Evolutionary conservation across 2,329 filamentous ascomycete species (phyloP), one percentile per base, ranked within the genome.

Genomic region (Aspergillus sp.): DNA sequence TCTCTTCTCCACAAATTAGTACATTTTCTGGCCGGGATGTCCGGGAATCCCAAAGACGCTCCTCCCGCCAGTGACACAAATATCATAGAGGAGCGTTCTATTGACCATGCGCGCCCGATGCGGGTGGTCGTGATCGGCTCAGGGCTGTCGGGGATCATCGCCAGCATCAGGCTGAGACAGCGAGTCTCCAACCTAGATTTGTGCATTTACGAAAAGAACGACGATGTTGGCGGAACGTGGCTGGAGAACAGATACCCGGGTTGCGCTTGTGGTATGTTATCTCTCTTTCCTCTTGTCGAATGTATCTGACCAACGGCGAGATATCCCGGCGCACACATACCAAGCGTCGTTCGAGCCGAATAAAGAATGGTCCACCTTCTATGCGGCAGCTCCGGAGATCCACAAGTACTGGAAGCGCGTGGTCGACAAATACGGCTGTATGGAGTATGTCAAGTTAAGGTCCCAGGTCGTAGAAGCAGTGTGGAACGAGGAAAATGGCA

Each of bases 301-400:
- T 19, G 26, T 8, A 1, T 24, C 4, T 26, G 13, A 4, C 8
- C 10, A 11, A 11, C 27, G 26, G 10, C 20, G 6, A 57, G 64
- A 70, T 42, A 66, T 68, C 15, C 66, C 66, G 1, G 55, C 55
- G 4, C 64, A 68, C 29, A 63, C 61, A 15, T 69, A 70, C 31
- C 66, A 71, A 35, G 71, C 68, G 39, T 63, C 60, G 5, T 73
- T 68, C 55, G 67, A 67, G 36, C 69, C 67, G 0, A 58, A 57
- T 31, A 52, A 53, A 29, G 49, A 67, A 55, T 70, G 66, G 67
- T 60, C 58, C 4, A 59, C 63, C 8, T 69, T 67, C 45, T 71
- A 69, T 44, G 64, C 63, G 2, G 61, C 60, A 17, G 58, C 62
- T 0, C 56, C 61, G 1, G 67, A 72, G 45, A 72, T 72, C 8